Conservation (phyloP, 208 protist species). For the Endotrypanum monterogeii region DNA sequence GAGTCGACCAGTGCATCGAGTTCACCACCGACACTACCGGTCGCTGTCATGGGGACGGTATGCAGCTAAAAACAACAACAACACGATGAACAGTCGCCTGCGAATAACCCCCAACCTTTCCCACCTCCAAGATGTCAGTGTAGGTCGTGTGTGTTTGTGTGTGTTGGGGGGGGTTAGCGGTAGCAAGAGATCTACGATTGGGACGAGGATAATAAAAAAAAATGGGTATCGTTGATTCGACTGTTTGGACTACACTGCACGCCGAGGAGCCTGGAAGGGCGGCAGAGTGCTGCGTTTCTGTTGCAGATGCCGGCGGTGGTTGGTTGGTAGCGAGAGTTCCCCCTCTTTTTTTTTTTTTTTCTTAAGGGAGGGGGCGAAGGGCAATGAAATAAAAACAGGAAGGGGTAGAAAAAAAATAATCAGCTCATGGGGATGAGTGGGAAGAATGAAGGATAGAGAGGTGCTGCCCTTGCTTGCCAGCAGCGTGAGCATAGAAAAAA, state of each 20-base stretch:
- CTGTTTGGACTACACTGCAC: not conserved
- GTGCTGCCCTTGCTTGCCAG: no score
- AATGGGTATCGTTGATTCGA: not conserved
- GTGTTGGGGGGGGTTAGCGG: not conserved
- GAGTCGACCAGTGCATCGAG: constrained; percentile 33
- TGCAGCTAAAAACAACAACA: not conserved
- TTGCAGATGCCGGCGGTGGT: not conserved
- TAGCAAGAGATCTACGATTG: not conserved
- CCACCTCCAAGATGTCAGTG: no score
- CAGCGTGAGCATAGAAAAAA: not conserved
- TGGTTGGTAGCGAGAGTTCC: not conserved
- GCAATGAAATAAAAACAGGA: no score
- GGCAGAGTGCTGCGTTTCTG: not conserved
- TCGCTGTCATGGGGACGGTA: not conserved
- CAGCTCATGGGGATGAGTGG: no score
- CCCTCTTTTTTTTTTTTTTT: not conserved
- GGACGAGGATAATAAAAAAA: no score
- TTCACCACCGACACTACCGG: not conserved
- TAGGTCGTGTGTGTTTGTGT: not conserved
- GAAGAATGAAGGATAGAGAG: not conserved
- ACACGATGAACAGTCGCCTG: not conserved
- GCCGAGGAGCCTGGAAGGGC: not conserved
- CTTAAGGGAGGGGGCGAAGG: no score
- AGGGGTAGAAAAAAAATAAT: no score
- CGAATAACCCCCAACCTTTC: not conserved